Evolutionary conservation across 495 filamentous ascomycete species (phyloP).

Genomic region (Penicillium tannophilum): DNA sequence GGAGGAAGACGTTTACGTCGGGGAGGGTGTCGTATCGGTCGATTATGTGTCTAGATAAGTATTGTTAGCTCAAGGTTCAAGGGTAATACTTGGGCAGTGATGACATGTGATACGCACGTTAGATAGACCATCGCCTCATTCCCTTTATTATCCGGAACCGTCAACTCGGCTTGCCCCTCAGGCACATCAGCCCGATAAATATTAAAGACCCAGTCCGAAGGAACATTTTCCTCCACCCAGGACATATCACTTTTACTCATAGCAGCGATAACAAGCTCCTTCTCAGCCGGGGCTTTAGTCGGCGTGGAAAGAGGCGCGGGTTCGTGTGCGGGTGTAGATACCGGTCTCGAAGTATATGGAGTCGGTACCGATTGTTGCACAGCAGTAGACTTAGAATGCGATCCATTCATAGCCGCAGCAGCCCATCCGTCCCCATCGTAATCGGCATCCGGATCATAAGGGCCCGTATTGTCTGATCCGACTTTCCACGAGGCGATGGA

Average conservation of each 20-base stretch:
- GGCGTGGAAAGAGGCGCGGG: not conserved
- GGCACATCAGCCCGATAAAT: slow-evolving; percentile 55
- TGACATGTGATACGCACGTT: slow-evolving; percentile 34
- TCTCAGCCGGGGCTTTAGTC: not conserved
- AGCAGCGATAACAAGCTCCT: slow-evolving; percentile 32
- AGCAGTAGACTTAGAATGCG: not conserved
- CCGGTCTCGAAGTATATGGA: not conserved
- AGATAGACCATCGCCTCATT: slow-evolving; percentile 66
- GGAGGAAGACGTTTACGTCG: slow-evolving; percentile 47
- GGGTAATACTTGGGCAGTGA: no score
- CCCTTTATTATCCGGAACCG: slow-evolving; percentile 58
- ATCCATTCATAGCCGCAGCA: slow-evolving; percentile 1
- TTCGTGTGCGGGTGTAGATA: no score
- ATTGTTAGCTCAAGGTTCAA: no score
- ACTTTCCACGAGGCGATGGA: slow-evolving; percentile 4
- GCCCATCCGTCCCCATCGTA: slow-evolving; percentile 1
- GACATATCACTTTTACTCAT: slow-evolving; percentile 28
- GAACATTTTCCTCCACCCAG: slow-evolving; percentile 34
- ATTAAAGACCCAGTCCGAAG: slow-evolving; percentile 41
- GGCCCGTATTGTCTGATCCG: not conserved
- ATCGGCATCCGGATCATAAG: not conserved
- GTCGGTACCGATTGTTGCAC: not conserved
- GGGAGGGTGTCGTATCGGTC: slow-evolving; percentile 50
- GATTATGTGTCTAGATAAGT: slow-evolving; percentile 39
- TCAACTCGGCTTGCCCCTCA: slow-evolving; percentile 31